These are phyloP conservation scores for Betula pendula DNA, from an alignment of 306 rosid species.

Conservation along the genomic window DNA sequence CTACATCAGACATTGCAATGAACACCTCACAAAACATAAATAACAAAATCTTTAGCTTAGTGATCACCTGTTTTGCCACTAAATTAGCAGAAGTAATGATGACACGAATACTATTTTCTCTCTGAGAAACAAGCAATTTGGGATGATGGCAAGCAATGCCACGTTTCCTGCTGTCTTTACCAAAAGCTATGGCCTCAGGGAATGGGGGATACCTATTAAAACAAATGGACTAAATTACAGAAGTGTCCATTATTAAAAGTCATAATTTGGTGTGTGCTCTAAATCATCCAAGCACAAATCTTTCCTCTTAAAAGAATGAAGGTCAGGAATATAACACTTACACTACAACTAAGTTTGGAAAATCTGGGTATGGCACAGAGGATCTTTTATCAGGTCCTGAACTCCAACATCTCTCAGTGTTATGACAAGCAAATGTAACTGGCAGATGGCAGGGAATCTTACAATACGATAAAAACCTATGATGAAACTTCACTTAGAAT, in stretches of 20 bases:
- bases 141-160: slow-evolving; percentile 94
- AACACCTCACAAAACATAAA: slow-evolving; percentile 2
- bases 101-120: slow-evolving; percentile 65
- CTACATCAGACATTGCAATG: neutral
- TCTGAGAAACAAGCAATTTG: slow-evolving; percentile 66
- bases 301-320: slow-evolving; percentile 11
- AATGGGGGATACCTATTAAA: slow-evolving; percentile 64
- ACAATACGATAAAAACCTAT: slow-evolving; percentile 71
- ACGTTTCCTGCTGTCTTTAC: slow-evolving; percentile 56
- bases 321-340: slow-evolving; percentile 33
- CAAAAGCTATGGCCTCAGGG: slow-evolving; percentile 75
- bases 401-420: slow-evolving; percentile 74
- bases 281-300: slow-evolving; percentile 17
- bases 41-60: slow-evolving; percentile 24
- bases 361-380: slow-evolving; percentile 56
- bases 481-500: slow-evolving; percentile 27
- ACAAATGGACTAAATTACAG: slow-evolving; percentile 13
- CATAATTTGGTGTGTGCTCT: neutral
- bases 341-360: slow-evolving; percentile 67
- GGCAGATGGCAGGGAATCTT: slow-evolving; percentile 68
- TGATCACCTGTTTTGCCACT: slow-evolving; percentile 73
- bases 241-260: neutral
- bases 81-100: slow-evolving; percentile 83
- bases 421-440: slow-evolving; percentile 71
- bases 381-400: slow-evolving; percentile 56